A percentile compares a stretch with the other conserved stretches of the same genome.
phyloP scores from a whole-genome alignment of 1,139 yeast species.

The Hyphopichia khmerensis region DNA sequence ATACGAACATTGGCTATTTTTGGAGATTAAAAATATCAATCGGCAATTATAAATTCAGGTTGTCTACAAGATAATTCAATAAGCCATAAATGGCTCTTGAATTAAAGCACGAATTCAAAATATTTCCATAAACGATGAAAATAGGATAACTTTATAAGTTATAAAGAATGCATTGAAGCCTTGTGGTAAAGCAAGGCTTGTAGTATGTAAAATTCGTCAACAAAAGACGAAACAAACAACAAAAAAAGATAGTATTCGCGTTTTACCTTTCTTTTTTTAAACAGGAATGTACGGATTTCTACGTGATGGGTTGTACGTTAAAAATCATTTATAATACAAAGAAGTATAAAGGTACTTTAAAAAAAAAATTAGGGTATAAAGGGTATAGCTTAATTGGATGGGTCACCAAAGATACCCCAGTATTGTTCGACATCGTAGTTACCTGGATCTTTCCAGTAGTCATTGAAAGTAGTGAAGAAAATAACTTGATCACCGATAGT shows the following conservation, averaged over 20 bases:
- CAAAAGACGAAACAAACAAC: background rate
- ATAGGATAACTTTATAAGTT: no score
- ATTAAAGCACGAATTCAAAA: no score
- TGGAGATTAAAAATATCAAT: no score
- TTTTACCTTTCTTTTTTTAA: no score
- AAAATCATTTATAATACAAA: background rate
- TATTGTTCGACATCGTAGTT: slow-evolving; percentile 64
- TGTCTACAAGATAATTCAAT: no score
- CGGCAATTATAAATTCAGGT: no score
- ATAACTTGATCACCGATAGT: slow-evolving; percentile 55
- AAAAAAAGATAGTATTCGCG: background rate
- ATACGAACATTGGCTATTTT: no score
- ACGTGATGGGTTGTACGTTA: background rate
- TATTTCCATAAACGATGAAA: no score
- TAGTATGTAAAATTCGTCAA: background rate
- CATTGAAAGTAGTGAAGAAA: slow-evolving; percentile 72
- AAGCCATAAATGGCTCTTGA: no score
- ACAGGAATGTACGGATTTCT: background rate
- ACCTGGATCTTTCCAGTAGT: slow-evolving; percentile 77
- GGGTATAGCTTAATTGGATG: slow-evolving; percentile 9
- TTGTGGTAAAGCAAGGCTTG: background rate
- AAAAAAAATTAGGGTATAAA: slow-evolving; percentile 1
- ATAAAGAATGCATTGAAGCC: background rate
- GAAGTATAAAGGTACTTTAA: background rate
- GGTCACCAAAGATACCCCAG: slow-evolving; percentile 61